Evolutionary conservation across 2,329 filamentous ascomycete species (phyloP).

Genomic region (Cladobotryum protrusum): DNA sequence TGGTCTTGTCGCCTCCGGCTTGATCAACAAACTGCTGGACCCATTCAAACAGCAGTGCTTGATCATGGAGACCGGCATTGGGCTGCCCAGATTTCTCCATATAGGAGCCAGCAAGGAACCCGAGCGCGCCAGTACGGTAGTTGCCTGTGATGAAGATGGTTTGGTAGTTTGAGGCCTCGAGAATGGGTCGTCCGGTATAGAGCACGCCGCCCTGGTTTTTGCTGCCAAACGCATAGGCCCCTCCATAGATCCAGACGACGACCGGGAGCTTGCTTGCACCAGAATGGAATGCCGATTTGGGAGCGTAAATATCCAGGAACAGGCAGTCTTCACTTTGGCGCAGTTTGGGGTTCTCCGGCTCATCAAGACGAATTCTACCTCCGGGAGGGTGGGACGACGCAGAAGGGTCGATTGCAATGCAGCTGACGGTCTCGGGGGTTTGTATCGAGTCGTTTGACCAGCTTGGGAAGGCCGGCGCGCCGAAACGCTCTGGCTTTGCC

Average conservation of each 20-base stretch:
- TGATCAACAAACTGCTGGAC: slow-evolving; percentile 39
- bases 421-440: neutral
- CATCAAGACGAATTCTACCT: neutral
- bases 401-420: slow-evolving; percentile 2
- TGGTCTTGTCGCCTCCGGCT: slow-evolving; percentile 40
- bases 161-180: slow-evolving; percentile 29
- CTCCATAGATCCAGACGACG: slow-evolving; percentile 41
- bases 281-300: slow-evolving; percentile 32
- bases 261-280: slow-evolving; percentile 35
- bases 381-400: slow-evolving; percentile 1
- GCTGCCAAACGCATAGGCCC: slow-evolving; percentile 37
- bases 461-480: neutral
- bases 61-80: slow-evolving; percentile 39
- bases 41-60: slow-evolving; percentile 42
- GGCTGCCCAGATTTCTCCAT: slow-evolving; percentile 36
- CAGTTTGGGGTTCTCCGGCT: neutral
- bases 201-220: slow-evolving; percentile 31
- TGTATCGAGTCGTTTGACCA: slow-evolving; percentile 1
- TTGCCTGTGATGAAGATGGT: slow-evolving; percentile 42
- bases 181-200: slow-evolving; percentile 32
- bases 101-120: slow-evolving; percentile 39
- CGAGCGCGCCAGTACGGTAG: slow-evolving; percentile 43
- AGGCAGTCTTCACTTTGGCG: slow-evolving; percentile 39
- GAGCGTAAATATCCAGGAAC: slow-evolving; percentile 44
- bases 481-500: slow-evolving; percentile 3